Evolutionary conservation across 2,329 filamentous ascomycete genomes (phyloP).

Genomic region (Colletotrichum cereale): DNA sequence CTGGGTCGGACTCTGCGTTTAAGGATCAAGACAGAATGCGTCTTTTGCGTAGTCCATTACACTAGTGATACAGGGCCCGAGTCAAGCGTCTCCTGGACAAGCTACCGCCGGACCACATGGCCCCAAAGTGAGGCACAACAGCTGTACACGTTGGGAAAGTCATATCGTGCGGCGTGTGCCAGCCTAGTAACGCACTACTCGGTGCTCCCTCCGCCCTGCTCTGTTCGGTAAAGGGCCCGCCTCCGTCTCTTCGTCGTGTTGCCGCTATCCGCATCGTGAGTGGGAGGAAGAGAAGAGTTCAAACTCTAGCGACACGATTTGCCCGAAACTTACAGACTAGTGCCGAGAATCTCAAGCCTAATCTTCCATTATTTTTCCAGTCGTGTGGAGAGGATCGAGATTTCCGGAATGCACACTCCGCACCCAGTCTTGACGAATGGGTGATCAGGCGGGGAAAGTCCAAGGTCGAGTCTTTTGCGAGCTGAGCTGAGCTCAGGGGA

Average conservation of each 20-base stretch:
- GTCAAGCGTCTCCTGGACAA: neutral
- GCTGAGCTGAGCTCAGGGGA: neutral
- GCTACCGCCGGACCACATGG: neutral
- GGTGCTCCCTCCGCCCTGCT: neutral
- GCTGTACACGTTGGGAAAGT: neutral
- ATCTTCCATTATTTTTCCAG: conserved; percentile 18
- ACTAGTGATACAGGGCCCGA: too few relatives aligned
- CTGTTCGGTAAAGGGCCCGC: neutral
- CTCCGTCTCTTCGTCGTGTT: neutral
- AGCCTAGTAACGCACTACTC: neutral
- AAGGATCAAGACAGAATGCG: neutral
- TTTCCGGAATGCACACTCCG: neutral
- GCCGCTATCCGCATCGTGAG: neutral
- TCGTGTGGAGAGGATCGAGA: conserved; percentile 13
- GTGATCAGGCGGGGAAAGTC: neutral
- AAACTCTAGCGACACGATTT: conserved; percentile 6
- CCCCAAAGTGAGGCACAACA: neutral
- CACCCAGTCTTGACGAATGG: neutral
- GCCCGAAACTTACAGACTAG: conserved; percentile 20
- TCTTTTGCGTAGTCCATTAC: neutral
- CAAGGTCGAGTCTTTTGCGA: neutral
- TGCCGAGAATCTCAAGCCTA: neutral
- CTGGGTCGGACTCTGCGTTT: conserved; percentile 2
- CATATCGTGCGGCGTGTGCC: neutral
- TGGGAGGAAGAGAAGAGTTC: conserved; percentile 4